These are phyloP conservation scores for Actinidia chinensis DNA, from an alignment of 179 eudicot genomes.

Conservation along the genomic window DNA sequence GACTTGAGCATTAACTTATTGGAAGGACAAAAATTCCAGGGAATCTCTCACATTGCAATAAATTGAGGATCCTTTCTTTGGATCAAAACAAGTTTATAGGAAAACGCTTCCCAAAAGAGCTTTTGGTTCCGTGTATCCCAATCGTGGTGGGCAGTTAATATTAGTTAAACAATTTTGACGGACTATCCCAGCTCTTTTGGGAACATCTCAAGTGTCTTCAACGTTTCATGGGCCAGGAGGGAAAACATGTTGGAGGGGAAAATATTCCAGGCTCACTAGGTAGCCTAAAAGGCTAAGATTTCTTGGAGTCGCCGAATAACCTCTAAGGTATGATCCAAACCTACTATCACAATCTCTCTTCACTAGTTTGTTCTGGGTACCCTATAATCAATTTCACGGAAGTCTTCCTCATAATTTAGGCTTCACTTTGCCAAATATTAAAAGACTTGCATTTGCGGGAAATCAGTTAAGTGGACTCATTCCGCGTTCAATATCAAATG, in stretches of 20 bases:
- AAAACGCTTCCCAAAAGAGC: too few relatives aligned
- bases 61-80: too few relatives aligned
- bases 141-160: too few relatives aligned
- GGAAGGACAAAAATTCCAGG: too few relatives aligned
- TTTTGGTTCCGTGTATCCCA: too few relatives aligned
- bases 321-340: slow-evolving; percentile 13
- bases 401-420: slow-evolving; percentile 18
- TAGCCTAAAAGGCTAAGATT: neutral
- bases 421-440: slow-evolving; percentile 11
- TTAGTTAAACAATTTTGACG: too few relatives aligned
- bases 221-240: neutral
- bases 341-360: slow-evolving; percentile 10
- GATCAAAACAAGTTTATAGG: too few relatives aligned
- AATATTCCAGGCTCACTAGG: neutral
- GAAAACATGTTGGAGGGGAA: neutral
- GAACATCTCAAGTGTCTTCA: too few relatives aligned
- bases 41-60: too few relatives aligned
- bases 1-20: too few relatives aligned
- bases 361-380: neutral
- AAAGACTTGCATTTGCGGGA: neutral
- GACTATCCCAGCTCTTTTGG: too few relatives aligned
- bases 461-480: slow-evolving; percentile 15
- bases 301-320: neutral
- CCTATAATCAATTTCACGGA: slow-evolving; percentile 7
- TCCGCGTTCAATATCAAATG: slow-evolving; percentile 5